Conservation (phyloP, 2,329 filamentous ascomycete species). For the Triangularia setosa region DNA sequence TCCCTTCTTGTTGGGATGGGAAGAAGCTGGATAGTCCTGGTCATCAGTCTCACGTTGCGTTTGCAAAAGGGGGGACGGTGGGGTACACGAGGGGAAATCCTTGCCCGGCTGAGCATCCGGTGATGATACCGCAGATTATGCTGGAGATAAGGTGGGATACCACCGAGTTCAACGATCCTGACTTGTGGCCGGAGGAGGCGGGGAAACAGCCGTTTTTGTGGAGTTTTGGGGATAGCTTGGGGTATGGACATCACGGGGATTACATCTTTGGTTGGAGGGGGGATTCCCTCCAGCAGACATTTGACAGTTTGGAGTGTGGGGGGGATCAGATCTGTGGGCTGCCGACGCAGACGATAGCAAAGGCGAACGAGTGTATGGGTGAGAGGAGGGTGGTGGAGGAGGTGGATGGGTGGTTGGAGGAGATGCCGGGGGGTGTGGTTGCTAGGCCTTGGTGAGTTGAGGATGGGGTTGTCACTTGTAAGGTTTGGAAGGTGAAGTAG, state of each 20-base stretch:
- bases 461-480: background rate
- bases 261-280: constrained; percentile 14
- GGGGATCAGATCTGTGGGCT: background rate
- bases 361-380: constrained; percentile 5
- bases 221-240: constrained; percentile 11
- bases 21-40: constrained; percentile 50
- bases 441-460: background rate
- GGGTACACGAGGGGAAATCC: constrained; percentile 26
- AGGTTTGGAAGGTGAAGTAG: background rate
- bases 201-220: constrained; percentile 13
- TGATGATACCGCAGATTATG: constrained; percentile 9
- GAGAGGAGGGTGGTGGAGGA: constrained; percentile 9
- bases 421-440: constrained; percentile 7
- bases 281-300: constrained; percentile 2
- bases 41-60: constrained; percentile 41
- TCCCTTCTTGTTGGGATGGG: constrained; percentile 57
- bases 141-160: constrained; percentile 12
- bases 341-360: background rate
- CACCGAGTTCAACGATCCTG: background rate
- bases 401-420: constrained; percentile 15
- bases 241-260: constrained; percentile 13
- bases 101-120: constrained; percentile 18
- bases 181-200: constrained; percentile 5
- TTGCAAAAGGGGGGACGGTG: constrained; percentile 33
- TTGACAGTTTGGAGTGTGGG: background rate